Base-by-base conservation (phyloP, 495 filamentous ascomycete species). In the Xanthoparmelia taractica region DNA sequence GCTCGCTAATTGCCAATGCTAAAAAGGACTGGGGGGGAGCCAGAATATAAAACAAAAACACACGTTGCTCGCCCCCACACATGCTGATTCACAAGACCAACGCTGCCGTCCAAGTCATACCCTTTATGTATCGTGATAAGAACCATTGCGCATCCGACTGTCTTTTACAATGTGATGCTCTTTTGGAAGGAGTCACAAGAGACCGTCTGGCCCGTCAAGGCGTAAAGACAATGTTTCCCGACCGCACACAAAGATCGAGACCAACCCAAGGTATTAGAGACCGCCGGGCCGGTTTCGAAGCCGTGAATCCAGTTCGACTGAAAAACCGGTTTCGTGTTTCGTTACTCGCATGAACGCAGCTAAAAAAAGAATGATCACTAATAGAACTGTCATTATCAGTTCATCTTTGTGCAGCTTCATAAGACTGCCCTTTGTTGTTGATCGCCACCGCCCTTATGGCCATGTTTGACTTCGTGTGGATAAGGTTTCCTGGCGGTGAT, bases 401-500 rank as follows among this genome's bases (percentile, higher is more conserved):
- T 8, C 2, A 20, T 1, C 25, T 37, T 8, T 40, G 33, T 40
- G 34, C 20, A 36, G 29, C 55, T 58, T 52, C 33, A 50, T 31
- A 37, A 31, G 13, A 36, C 41, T 36, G 40, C 29, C 36, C 61
- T 63, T 63, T 48, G 54, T 45, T 25, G 10, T 33, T 20, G 18
- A 48, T 52, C 55, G 29, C 34, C 18, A n/a, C 17, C 17, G n/a
- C 20, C 23, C 29, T 33, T 33, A 31, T 31, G 48, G 18, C 12
- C 48, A 31, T 52, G 48, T 25, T 4, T 54, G 50, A 54, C 50
- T 33, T 54, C 50, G 29, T 54, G 50, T 31, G 50, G 50, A 6
- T 33, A 54, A 38, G 66, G 66, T 57, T 60, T 65, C 18, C 66
- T 60, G 23, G 66, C 66, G 17, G 66, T 65, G 48, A 66, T 68